phyloP scores from a whole-genome alignment of 2,329 filamentous ascomycete genomes.

The Fusarium torreyae region DNA sequence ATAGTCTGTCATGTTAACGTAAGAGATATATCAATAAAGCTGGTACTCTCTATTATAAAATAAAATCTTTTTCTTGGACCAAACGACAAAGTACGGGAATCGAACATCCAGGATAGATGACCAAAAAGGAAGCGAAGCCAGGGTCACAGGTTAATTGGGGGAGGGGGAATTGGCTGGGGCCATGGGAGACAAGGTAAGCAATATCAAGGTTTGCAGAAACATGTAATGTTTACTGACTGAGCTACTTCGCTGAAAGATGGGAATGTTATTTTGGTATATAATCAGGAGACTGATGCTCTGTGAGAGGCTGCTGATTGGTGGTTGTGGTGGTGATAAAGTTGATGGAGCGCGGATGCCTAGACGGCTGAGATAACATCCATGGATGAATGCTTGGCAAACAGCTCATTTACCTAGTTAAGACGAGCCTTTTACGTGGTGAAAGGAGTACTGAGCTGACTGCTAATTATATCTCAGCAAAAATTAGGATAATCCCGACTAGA shows the following conservation, averaged over 20 bases:
- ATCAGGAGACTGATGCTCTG: background rate
- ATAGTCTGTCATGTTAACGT: background rate
- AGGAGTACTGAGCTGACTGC: no score
- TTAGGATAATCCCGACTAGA: no score
- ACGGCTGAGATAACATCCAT: slow-evolving; percentile 11
- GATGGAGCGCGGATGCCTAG: slow-evolving; percentile 15
- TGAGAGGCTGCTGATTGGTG: slow-evolving; percentile 3
- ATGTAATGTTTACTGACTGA: slow-evolving; percentile 18
- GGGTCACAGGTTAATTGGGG: background rate
- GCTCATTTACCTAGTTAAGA: no score
- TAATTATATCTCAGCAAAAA: no score
- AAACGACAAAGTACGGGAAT: slow-evolving; percentile 12
- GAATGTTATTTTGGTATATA: slow-evolving; percentile 24
- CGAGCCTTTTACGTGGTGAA: no score
- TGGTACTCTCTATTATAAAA: background rate
- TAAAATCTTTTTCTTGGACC: background rate
- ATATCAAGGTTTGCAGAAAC: background rate
- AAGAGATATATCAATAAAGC: slow-evolving; percentile 2
- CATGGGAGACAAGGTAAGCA: slow-evolving; percentile 37
- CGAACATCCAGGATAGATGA: slow-evolving; percentile 11
- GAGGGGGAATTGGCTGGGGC: background rate
- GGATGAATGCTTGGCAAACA: no score
- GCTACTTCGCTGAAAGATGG: slow-evolving; percentile 43
- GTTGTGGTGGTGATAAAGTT: slow-evolving; percentile 2
- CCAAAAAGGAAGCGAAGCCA: slow-evolving; percentile 34